A percentile compares a stretch with the other conserved stretches of the same genome.
Conservation (phyloP, 2,329 filamentous ascomycete species). For the Acephala macrosclerotiorum region DNA sequence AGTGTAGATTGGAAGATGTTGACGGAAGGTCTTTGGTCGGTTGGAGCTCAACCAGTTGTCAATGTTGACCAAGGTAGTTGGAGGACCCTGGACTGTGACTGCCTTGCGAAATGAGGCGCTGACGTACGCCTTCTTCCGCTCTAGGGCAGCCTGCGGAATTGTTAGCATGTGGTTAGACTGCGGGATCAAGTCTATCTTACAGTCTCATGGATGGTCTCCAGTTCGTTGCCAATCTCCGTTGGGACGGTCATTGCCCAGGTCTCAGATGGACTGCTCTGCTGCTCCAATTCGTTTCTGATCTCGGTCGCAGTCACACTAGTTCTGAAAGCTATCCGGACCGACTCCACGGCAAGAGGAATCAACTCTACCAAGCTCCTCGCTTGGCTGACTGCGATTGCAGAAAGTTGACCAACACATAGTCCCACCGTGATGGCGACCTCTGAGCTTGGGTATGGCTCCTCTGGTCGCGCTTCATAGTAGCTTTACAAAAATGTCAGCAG, state of each 20-base stretch:
- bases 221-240: background rate
- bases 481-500: background rate
- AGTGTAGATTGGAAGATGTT: conserved; percentile 9
- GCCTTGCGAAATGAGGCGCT: conserved; percentile 5
- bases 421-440: conserved; percentile 5
- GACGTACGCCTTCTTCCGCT: conserved; percentile 9
- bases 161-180: background rate
- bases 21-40: conserved; percentile 5
- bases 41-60: conserved; percentile 6
- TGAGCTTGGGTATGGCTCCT: conserved; percentile 7
- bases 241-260: conserved; percentile 6
- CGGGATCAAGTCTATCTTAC: background rate
- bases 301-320: conserved; percentile 6
- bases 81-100: background rate
- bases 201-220: conserved; percentile 5
- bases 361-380: conserved; percentile 7
- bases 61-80: conserved; percentile 2
- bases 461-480: conserved; percentile 10
- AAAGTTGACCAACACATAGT: conserved; percentile 7
- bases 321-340: conserved; percentile 7
- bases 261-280: conserved; percentile 1
- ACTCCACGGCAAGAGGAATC: conserved; percentile 5
- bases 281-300: conserved; percentile 11
- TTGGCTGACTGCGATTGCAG: conserved; percentile 9
- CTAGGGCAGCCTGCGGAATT: background rate